phyloP scores from a whole-genome alignment of 176 grass and related monocot genomes.

The Aegilops sharonensis region DNA sequence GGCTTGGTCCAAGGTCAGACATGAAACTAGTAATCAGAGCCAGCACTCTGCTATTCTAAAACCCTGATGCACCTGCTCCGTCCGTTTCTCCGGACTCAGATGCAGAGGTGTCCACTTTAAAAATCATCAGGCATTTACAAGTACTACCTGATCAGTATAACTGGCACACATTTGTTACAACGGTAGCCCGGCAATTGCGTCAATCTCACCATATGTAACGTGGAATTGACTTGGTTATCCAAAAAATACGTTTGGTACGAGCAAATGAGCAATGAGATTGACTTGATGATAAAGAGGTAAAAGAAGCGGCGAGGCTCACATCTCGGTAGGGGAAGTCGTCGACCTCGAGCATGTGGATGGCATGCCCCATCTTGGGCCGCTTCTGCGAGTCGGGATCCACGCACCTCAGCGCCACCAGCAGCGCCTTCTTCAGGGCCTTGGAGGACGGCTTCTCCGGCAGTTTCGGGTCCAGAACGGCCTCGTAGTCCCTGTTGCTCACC shows the following conservation, averaged over 20 bases:
- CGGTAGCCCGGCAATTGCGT: not conserved
- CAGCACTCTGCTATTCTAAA: slow-evolving; percentile 32
- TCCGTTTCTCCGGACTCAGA: slow-evolving; percentile 1
- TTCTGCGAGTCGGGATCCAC: slow-evolving; percentile 93
- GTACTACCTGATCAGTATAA: not conserved
- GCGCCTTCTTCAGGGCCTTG: slow-evolving; percentile 80
- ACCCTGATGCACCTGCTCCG: not conserved
- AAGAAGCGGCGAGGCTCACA: slow-evolving; percentile 42
- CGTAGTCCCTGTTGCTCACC: slow-evolving; percentile 80
- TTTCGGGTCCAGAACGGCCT: slow-evolving; percentile 75
- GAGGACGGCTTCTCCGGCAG: slow-evolving; percentile 75
- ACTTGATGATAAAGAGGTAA: not conserved
- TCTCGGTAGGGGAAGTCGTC: slow-evolving; percentile 95
- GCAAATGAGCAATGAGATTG: slow-evolving; percentile 11
- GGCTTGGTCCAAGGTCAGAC: slow-evolving; percentile 18
- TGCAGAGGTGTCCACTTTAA: slow-evolving; percentile 29
- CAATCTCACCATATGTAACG: not conserved
- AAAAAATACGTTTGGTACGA: not conserved
- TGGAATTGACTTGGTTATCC: not conserved
- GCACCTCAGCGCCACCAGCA: slow-evolving; percentile 83
- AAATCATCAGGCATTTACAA: not conserved
- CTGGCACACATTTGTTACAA: not conserved
- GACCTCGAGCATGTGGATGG: slow-evolving; percentile 96
- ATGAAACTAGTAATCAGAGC: slow-evolving; percentile 23
- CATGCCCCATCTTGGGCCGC: slow-evolving; percentile 97